Evolutionary conservation across 257 asterid genomes (phyloP).

Genomic region (Gentiana macrophylla): DNA sequence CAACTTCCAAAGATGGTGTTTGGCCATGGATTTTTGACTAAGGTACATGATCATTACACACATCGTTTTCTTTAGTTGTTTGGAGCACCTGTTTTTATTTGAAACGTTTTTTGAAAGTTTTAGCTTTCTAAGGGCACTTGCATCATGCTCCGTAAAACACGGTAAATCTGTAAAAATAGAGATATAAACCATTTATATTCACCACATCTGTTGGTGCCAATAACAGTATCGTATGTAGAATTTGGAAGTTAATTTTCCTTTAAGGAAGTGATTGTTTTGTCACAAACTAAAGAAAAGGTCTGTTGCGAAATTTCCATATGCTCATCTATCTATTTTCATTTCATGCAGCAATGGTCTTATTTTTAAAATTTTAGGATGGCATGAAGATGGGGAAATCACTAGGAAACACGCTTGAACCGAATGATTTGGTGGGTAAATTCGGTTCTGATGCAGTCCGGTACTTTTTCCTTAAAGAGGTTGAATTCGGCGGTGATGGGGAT

Average conservation of each 20-base stretch:
- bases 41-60: constrained; percentile 32
- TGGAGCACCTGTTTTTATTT: neutral
- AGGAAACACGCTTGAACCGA: constrained; percentile 94
- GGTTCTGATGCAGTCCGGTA: constrained; percentile 97
- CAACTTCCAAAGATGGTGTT: constrained; percentile 80
- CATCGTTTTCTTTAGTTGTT: neutral
- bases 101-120: neutral
- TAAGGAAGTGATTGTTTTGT: neutral
- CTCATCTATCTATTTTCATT: constrained; percentile 13
- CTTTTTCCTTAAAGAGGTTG: constrained; percentile 94
- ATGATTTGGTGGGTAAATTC: constrained; percentile 66
- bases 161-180: too few relatives aligned
- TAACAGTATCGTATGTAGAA: too few relatives aligned
- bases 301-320: neutral
- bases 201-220: too few relatives aligned
- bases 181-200: too few relatives aligned
- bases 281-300: constrained; percentile 1
- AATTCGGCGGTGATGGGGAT: constrained; percentile 90
- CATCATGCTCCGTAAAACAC: neutral
- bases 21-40: constrained; percentile 98
- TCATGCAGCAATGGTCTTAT: constrained; percentile 24
- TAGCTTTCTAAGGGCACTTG: neutral
- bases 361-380: constrained; percentile 59
- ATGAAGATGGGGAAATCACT: constrained; percentile 96
- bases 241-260: neutral